Evolutionary conservation across 352 stramenopile genomes (phyloP).

Genomic region (Phytopythium oedochilum): DNA sequence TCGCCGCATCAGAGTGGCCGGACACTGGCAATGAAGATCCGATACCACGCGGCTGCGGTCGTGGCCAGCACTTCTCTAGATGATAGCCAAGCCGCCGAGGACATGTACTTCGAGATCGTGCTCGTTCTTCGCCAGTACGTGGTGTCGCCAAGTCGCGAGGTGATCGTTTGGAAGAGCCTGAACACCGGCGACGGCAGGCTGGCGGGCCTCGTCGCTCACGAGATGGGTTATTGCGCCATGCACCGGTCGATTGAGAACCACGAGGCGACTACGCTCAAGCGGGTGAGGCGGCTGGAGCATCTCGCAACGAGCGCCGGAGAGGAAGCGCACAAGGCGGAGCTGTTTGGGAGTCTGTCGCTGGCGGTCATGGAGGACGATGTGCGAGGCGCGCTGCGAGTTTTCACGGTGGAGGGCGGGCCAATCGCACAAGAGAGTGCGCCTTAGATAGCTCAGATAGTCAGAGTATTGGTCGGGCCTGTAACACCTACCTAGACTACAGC

Average conservation of each 20-base stretch:
- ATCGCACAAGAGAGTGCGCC: no score
- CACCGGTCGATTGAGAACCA: neutral
- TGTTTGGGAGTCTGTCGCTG: neutral
- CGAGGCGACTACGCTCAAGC: neutral
- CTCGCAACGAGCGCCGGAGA: neutral
- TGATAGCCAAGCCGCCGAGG: neutral
- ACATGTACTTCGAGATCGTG: neutral
- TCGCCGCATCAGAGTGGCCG: neutral
- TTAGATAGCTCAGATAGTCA: no score
- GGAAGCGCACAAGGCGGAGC: neutral
- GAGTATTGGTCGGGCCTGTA: no score
- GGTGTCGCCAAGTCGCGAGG: neutral
- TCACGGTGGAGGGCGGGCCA: neutral
- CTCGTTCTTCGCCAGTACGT: neutral
- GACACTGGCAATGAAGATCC: neutral
- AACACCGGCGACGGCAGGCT: neutral
- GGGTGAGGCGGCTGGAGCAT: neutral
- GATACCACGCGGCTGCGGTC: neutral
- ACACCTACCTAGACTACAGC: no score
- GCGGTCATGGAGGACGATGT: conserved; percentile 1
- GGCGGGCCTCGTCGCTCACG: neutral
- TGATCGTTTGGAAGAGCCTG: conserved; percentile 1
- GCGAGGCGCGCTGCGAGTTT: neutral
- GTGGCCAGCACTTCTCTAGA: neutral
- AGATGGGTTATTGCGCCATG: neutral